Conservation (phyloP, 148 eudicot species). For the Vaccinium vitisidaea region DNA sequence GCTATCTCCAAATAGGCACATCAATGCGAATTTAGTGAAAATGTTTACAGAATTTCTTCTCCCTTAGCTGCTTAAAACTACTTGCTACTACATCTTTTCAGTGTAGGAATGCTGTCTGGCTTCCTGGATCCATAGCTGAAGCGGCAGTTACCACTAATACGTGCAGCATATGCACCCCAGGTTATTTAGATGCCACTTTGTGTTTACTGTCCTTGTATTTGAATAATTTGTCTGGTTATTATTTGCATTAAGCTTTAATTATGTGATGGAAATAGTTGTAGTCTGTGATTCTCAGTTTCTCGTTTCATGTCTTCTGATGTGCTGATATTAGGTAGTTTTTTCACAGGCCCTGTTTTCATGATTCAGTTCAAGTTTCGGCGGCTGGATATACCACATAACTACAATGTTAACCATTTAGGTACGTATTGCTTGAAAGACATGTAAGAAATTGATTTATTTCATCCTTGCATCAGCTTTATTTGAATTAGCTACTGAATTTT, state of each 20-base stretch:
- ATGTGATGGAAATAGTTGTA: background rate
- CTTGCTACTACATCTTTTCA: conserved; percentile 32
- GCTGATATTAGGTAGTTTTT: conserved; percentile 17
- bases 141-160: conserved; percentile 70
- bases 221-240: background rate
- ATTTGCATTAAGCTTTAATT: background rate
- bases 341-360: conserved; percentile 75
- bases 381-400: conserved; percentile 79
- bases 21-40: background rate
- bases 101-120: conserved; percentile 96
- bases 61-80: conserved; percentile 5
- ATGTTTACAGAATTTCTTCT: background rate
- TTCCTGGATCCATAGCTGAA: conserved; percentile 84
- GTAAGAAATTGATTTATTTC: background rate
- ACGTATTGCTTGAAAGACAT: conserved; percentile 14
- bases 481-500: background rate
- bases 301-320: background rate
- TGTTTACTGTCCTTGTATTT: background rate
- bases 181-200: conserved; percentile 27
- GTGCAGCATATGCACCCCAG: conserved; percentile 84
- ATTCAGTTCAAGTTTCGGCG: conserved; percentile 88
- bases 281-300: conserved; percentile 1
- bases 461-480: background rate
- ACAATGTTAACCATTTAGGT: conserved; percentile 81
- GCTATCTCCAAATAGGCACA: background rate